Evolutionary conservation across 2,329 filamentous ascomycete genomes (phyloP), one percentile per base, ranked within the genome.

Genomic region (Fusarium floridanum): DNA sequence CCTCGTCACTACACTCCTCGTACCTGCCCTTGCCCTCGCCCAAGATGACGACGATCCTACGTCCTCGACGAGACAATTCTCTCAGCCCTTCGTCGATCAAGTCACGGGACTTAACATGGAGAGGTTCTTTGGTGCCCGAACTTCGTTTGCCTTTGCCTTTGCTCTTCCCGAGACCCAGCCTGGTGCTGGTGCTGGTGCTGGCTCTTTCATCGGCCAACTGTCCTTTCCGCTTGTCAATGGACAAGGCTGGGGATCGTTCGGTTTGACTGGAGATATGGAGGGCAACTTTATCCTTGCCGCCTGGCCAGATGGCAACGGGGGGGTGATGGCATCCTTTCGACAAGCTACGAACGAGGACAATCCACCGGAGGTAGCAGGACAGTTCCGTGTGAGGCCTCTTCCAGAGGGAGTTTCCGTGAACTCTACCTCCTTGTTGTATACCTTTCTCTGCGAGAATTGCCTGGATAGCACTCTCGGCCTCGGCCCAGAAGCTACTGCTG

Each of bases 211-310:
- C 75, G 53, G 73, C n/a, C 86, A 87, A 68, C 81, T 88, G 14
- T 81, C 84, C 20, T 84, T 85, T 66, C 84, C 83, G 0, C 79
- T 83, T 2, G 73, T 72, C 12, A 81, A 82, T 55, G 83, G 84
- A 4, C 81, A 80, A 4, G 86, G 86, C 24, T 87, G 84, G 84
- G 84, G 84, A 50, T 84, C 84, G n/a, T 82, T 85, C 48, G 83
- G 81, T n/a, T 75, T 87, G 17, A 84, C 83, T 0, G 84, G 84
- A 5, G 80, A 82, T 9, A 87, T 88, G 85, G 76, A 85, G 56
- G 83, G 82, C 10, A 84, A 85, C 22, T 81, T 88, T 22, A 80
- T 88, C 32, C 80, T 88, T 10, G 81, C 83, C 0, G 84, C 82
- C 5, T 88, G 86, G 83, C 80, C 86, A 2, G 83, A 86, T 68